A percentile compares a stretch with the other conserved stretches of the same genome.
phyloP scores from a whole-genome alignment of 495 filamentous ascomycete genomes.

The Lasiosphaeria hispida region DNA sequence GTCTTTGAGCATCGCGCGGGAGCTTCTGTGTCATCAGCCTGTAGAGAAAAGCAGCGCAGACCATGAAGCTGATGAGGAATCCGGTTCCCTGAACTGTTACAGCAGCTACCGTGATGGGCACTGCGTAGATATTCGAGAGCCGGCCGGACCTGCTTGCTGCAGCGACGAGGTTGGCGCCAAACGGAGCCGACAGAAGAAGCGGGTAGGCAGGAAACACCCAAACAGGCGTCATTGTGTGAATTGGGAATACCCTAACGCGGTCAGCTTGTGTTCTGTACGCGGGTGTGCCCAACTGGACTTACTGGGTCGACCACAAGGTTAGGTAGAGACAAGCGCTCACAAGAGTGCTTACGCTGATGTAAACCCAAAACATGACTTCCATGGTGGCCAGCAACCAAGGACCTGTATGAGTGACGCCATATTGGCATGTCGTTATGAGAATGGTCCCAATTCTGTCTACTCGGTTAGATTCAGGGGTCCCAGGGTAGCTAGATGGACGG shows the following conservation, averaged over 20 bases:
- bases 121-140: constrained; percentile 43
- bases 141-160: constrained; percentile 34
- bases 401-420: constrained; percentile 64
- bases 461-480: background rate
- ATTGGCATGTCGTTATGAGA: constrained; percentile 75
- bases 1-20: constrained; percentile 69
- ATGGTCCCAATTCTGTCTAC: constrained; percentile 64
- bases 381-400: constrained; percentile 65
- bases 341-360: constrained; percentile 60
- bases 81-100: constrained; percentile 78
- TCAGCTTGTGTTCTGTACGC: background rate
- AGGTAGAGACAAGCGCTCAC: constrained; percentile 71
- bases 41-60: constrained; percentile 82
- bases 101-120: constrained; percentile 69
- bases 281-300: constrained; percentile 13
- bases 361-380: constrained; percentile 70
- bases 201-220: constrained; percentile 94
- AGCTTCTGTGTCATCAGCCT: constrained; percentile 90
- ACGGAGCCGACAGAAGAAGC: constrained; percentile 73
- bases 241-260: constrained; percentile 59
- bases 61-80: constrained; percentile 81
- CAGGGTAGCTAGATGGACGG: background rate
- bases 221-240: constrained; percentile 83
- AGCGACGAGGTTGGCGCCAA: constrained; percentile 64
- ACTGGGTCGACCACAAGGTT: constrained; percentile 62